Evolutionary conservation across 1,139 yeast genomes (phyloP).

Genomic region (Hyphopichia fennica): DNA sequence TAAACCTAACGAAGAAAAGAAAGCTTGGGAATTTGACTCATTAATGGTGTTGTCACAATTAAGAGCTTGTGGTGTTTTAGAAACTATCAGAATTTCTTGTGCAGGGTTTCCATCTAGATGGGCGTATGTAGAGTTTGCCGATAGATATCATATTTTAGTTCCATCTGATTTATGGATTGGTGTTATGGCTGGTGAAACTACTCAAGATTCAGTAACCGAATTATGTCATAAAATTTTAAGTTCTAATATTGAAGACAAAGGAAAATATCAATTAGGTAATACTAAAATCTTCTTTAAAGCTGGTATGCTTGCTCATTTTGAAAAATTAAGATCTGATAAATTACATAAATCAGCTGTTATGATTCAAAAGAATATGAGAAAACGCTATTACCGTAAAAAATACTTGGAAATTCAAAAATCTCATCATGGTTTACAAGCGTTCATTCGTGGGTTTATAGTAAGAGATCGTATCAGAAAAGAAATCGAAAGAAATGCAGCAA

Average conservation of each 20-base stretch:
- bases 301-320: constrained; percentile 91
- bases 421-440: constrained; percentile 58
- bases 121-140: constrained; percentile 92
- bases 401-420: constrained; percentile 59
- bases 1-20: constrained; percentile 91
- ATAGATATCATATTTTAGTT: constrained; percentile 80
- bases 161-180: constrained; percentile 69
- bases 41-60: constrained; percentile 93
- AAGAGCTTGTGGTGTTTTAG: constrained; percentile 98
- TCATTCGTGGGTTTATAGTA: constrained; percentile 61
- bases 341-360: constrained; percentile 74
- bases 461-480: constrained; percentile 60
- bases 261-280: constrained; percentile 80
- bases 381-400: constrained; percentile 59
- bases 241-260: constrained; percentile 59
- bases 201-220: constrained; percentile 57
- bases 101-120: constrained; percentile 98
- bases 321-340: constrained; percentile 79
- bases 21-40: constrained; percentile 95
- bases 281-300: constrained; percentile 95
- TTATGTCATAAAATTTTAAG: constrained; percentile 70
- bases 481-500: constrained; percentile 66
- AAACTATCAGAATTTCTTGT: constrained; percentile 93
- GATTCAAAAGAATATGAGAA: constrained; percentile 84
- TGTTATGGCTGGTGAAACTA: constrained; percentile 55